Conservation (phyloP, 495 filamentous ascomycete species). For the Hypoxylon intermedium region DNA sequence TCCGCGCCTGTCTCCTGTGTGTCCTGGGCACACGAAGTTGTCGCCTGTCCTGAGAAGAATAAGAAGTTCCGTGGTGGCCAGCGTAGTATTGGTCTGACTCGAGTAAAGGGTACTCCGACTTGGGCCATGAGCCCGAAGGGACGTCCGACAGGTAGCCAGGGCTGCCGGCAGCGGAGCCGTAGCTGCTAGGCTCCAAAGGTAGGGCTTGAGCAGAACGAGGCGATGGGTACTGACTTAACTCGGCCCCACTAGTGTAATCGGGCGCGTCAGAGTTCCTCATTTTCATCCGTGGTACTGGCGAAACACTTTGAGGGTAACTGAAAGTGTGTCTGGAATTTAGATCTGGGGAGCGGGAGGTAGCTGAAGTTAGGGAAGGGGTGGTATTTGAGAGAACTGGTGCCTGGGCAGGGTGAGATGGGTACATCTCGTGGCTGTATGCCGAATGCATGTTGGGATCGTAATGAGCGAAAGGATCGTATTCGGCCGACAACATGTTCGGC, state of each 20-base stretch:
- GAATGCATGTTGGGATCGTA: slow-evolving; percentile 49
- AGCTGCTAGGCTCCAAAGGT: slow-evolving; percentile 47
- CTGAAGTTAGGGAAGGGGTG: slow-evolving; percentile 51
- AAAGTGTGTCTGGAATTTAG: slow-evolving; percentile 44
- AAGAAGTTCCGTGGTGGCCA: slow-evolving; percentile 35
- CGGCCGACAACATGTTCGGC: slow-evolving; percentile 58
- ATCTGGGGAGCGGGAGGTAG: slow-evolving; percentile 54
- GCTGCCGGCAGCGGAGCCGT: slow-evolving; percentile 45
- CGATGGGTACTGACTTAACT: slow-evolving; percentile 57
- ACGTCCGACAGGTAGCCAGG: slow-evolving; percentile 59
- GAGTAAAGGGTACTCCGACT: slow-evolving; percentile 53
- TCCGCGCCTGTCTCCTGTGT: slow-evolving; percentile 57
- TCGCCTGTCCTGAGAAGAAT: slow-evolving; percentile 46
- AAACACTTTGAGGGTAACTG: slow-evolving; percentile 48
- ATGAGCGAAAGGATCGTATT: slow-evolving; percentile 60
- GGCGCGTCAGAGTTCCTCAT: slow-evolving; percentile 48
- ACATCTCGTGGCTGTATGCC: slow-evolving; percentile 57
- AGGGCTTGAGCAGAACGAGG: slow-evolving; percentile 54
- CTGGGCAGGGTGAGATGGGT: slow-evolving; percentile 51
- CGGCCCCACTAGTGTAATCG: slow-evolving; percentile 50
- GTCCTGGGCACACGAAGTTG: slow-evolving; percentile 48
- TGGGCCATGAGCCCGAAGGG: slow-evolving; percentile 56
- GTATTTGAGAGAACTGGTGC: slow-evolving; percentile 39
- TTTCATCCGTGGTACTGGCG: slow-evolving; percentile 57
- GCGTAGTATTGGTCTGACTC: slow-evolving; percentile 53